Base-by-base conservation (phyloP, 208 protist species). In the Acanthamoeba sp. region DNA sequence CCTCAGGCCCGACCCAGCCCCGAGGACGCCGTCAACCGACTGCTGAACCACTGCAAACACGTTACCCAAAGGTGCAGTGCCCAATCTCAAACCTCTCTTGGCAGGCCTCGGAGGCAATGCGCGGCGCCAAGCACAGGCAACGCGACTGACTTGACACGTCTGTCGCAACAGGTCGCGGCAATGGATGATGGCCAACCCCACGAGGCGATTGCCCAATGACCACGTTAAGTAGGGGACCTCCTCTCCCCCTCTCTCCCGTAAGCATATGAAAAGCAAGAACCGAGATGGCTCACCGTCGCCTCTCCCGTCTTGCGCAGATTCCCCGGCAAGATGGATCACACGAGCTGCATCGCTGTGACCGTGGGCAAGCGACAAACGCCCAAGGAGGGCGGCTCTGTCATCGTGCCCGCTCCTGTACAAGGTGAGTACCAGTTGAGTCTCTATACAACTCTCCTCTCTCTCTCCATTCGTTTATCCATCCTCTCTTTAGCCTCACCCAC, bases 251-350 rank as follows among this genome's bases (percentile, higher is more conserved):
- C 42, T 40, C n/a, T 6, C 18, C 73, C 48, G 16, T 55, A 55
- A 55, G 48, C 10, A 55, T 29, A 6, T 69, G 24, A 69, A 6
- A 66, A 20, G 24, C 59, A 66, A n/a, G n/a, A n/a, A 55, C 48
- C 48, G 16, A 55, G 48, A 12, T 20, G 16, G 16, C 5, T 0
- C 16, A 22, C 16, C 22, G 22, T 36, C 12, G 29, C 36, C 36
- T n/a, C 12, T 45, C 22, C 18, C n/a, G 36, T n/a, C 34, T 24
- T 38, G 7, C 24, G 34, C 84, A 91, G 92, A 20, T 96, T 87
- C 66, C 95, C 95, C 27, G 95, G 95, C 52, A 96, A 96, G 76
- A 95, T 96, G 95, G 95, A 96, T 62, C 95, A 96, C 66, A 96
- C 93, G 2, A 96, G 89, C n/a, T 95, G 93, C 52, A 82, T 95